Base-by-base conservation (phyloP, 2,329 filamentous ascomycete species). In the Plenodomus tracheiphilus region DNA sequence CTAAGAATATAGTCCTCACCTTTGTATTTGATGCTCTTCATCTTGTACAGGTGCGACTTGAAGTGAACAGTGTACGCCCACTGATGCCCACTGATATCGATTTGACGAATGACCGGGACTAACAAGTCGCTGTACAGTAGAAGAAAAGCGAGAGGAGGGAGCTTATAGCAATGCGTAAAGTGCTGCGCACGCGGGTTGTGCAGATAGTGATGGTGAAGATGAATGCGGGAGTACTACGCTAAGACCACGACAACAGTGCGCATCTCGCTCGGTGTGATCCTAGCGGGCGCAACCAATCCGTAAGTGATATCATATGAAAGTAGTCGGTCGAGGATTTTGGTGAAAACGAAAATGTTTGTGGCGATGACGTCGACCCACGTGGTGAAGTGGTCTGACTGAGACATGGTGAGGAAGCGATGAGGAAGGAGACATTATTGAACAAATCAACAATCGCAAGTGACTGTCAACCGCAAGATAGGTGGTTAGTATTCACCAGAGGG, bases 1-100 rank as follows among this genome's bases (percentile, higher is more conserved):
- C 25, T 16, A 17, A 25, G 20, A 18, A 21, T 10, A 7, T 37
- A 41, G 9, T 41, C 13, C 44, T 17, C 57, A 56, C 61, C 56
- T 55, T 59, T 62, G 17, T 32, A 41, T 41, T 53, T 58, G 30
- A 65, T 49, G 16, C 46, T 56, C 40, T 59, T 59, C 62, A 62
- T 63, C 4, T 10, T 53, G 38, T 8, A 21, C 8, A 41, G 20
- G 17, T 30, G 36, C 21, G 10, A 20, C 16, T 6, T 4, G 10
- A 7, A 10, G 20, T 30, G 18, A 13, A 13, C 28, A n/a, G 2
- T 30, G 18, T 21, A 13, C n/a, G 11, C 17, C 22, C 22, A 32
- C 28, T 15, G 28, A 6, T n/a, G n/a, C n/a, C n/a, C n/a, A n/a
- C n/a, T n/a, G n/a, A 11, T 15, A 4, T 32, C 15, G 28, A 15